Percentiles rank a stretch among this genome's conserved stretches.
Evolutionary conservation across 768 basidiomycete genomes (phyloP).

Genomic region (Lactarius sanguifluus): DNA sequence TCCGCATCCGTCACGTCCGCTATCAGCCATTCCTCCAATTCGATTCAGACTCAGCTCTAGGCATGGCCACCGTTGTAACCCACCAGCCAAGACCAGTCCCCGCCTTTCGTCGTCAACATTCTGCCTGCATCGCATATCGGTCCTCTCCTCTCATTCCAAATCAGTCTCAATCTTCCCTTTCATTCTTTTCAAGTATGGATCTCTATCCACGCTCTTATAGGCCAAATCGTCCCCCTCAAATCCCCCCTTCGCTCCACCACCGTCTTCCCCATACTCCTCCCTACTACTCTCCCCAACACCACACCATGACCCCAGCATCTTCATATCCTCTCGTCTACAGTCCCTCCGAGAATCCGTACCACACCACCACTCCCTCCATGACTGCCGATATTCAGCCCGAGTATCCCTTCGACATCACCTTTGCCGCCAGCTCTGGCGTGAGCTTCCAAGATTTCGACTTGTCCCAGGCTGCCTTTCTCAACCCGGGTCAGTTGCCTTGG

Average conservation of each 20-base stretch:
- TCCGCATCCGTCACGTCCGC: constrained; percentile 18
- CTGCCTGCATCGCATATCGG: constrained; percentile 20
- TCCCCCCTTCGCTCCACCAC: constrained; percentile 15
- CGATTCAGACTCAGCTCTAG: constrained; percentile 26
- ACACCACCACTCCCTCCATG: constrained; percentile 11
- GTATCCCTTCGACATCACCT: constrained; percentile 24
- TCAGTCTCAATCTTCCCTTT: constrained; percentile 25
- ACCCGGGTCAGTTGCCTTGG: constrained; percentile 24
- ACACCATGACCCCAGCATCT: constrained; percentile 15
- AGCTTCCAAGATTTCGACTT: constrained; percentile 23
- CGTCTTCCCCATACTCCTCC: constrained; percentile 19
- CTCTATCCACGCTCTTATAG: constrained; percentile 26
- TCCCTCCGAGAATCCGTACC: constrained; percentile 18
- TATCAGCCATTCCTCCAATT: constrained; percentile 1
- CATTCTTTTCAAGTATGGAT: constrained; percentile 24
- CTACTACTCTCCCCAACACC: constrained; percentile 8
- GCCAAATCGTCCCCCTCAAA: constrained; percentile 22
- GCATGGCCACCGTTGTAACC: constrained; percentile 24
- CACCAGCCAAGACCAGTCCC: constrained; percentile 25
- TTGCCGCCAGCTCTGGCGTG: constrained; percentile 5
- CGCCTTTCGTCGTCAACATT: constrained; percentile 25
- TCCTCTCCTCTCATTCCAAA: constrained; percentile 12
- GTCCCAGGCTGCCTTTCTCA: constrained; percentile 19
- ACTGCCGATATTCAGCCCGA: constrained; percentile 17
- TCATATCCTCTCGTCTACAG: constrained; percentile 23